phyloP scores from a whole-genome alignment of 257 asterid species.

The Plectranthus barbatus region DNA sequence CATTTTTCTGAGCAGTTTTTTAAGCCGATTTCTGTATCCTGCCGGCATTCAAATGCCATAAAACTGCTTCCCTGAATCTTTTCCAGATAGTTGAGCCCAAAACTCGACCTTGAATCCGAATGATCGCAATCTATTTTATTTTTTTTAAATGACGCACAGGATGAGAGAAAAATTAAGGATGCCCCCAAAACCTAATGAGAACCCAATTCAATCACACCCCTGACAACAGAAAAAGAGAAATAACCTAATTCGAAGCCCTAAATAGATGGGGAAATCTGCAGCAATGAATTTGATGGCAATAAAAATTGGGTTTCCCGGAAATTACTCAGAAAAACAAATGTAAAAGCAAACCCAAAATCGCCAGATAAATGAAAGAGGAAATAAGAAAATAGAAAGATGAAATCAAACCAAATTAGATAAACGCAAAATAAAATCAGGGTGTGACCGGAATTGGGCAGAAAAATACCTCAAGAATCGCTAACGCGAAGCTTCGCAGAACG shows the following conservation, averaged over 20 bases:
- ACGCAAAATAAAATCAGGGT: conserved; percentile 4
- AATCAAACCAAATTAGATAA: neutral
- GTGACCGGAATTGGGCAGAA: conserved; percentile 21
- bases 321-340: neutral
- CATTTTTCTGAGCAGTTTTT: conserved; percentile 24
- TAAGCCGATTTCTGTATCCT: conserved; percentile 30
- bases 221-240: neutral
- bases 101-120: conserved; percentile 9
- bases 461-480: conserved; percentile 15
- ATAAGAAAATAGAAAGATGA: neutral
- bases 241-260: conserved; percentile 19
- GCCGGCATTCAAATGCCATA: conserved; percentile 96
- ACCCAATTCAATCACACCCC: conserved; percentile 50
- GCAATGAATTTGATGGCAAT: neutral
- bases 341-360: neutral
- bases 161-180: neutral
- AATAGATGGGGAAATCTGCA: neutral
- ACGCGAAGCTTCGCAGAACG: neutral
- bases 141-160: neutral
- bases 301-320: neutral
- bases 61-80: conserved; percentile 22
- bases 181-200: neutral
- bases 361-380: neutral
- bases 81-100: conserved; percentile 6
- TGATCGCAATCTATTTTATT: neutral